Evolutionary conservation across 306 rosid genomes (phyloP).

Genomic region (Castanea crenata): DNA sequence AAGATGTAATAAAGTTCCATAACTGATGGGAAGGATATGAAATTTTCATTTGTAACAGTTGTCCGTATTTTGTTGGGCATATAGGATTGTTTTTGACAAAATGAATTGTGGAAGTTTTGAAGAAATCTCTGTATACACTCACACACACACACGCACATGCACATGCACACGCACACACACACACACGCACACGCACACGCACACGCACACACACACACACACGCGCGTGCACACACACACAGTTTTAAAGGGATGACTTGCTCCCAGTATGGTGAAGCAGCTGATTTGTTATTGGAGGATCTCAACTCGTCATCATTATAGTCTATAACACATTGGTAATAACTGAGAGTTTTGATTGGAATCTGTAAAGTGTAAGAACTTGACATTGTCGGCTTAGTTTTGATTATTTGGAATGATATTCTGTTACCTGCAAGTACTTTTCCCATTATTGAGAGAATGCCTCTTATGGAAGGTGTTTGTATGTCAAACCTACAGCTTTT

Average conservation of each 20-base stretch:
- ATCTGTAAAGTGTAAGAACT: neutral
- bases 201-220: too few relatives aligned
- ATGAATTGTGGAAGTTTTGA: neutral
- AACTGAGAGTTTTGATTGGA: neutral
- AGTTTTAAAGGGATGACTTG: neutral
- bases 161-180: too few relatives aligned
- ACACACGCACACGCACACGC: rapidly evolving
- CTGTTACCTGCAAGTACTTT: neutral
- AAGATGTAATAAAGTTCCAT: neutral
- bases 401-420: neutral
- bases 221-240: too few relatives aligned
- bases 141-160: too few relatives aligned
- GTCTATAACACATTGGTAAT: neutral
- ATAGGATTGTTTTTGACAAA: neutral
- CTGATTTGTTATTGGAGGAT: neutral
- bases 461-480: neutral
- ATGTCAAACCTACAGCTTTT: neutral
- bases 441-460: neutral
- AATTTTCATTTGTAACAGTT: too few relatives aligned
- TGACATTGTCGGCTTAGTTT: neutral
- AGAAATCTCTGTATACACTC: neutral
- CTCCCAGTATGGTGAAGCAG: neutral
- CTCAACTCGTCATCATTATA: neutral
- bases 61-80: neutral
- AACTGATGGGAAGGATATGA: too few relatives aligned